Base-by-base conservation (phyloP, 169 alveolate species). In the Amoebophrya sp. region DNA sequence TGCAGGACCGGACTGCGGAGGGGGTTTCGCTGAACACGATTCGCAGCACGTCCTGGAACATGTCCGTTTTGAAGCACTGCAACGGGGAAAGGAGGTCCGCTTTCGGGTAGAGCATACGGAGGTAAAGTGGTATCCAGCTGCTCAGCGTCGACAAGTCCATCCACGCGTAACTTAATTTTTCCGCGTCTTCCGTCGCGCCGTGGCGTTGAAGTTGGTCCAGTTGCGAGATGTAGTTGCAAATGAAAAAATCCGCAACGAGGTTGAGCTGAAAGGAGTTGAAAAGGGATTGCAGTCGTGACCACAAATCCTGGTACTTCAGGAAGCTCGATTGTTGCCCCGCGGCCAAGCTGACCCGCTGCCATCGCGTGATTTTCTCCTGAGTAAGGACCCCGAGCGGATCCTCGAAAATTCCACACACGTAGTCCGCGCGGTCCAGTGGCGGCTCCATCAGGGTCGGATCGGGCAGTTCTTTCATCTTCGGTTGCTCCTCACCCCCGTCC, bases 41-140 rank as follows among this genome's bases (percentile, higher is more conserved):
- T 25, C 83, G 29, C 38, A 66, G 83, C 38, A 66, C 83, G 35
- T 66, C 83, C 10, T 18, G 1, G 39, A 12, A 25, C 83, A 66
- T 66, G 29, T 66, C 83, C 83, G 1, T 2, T 25, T 25, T 7
- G 32, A 66, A 66, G 32, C 32, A 18, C 83, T 66, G 83, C 35
- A 12, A 0, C 38, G 83, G 83, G 39, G 83, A 66, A 66, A 66
- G 83, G 35, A 66, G 83, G 83, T 66, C 83, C 35, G 83, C 83
- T 25, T 66, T 66, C 35, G 83, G 83, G 83, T 66, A 66, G 35
- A 18, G 35, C 83, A 66, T 3, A 1, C 35, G 29, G 83, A 66
- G 83, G 83, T 66, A 66, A 25, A 66, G 35, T 3, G 83, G 83
- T 0, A 66, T 66, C 38, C 29, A 18, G 39, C 32, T 66, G 35